These are phyloP conservation scores for Colletotrichum sp. DNA, from an alignment of 2,329 filamentous ascomycete genomes.

Conservation along the genomic window DNA sequence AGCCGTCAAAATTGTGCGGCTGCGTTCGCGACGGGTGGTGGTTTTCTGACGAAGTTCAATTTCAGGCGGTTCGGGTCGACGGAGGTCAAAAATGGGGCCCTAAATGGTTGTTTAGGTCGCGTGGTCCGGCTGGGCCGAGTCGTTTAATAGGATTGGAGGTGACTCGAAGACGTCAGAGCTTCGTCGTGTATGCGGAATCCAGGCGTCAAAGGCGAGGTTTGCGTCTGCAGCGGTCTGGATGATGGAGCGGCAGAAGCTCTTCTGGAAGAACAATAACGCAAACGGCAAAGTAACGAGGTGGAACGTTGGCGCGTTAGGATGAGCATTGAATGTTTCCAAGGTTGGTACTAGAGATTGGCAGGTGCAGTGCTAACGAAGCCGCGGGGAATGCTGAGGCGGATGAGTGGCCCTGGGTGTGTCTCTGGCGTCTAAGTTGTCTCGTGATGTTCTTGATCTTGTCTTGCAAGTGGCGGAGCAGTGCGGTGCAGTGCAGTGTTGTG, in stretches of 20 bases:
- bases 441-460: not conserved
- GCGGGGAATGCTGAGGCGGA: slow-evolving; percentile 5
- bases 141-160: not conserved
- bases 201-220: not conserved
- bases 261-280: slow-evolving; percentile 6
- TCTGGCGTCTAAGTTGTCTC: not conserved
- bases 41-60: not conserved
- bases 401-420: not conserved
- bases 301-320: slow-evolving; percentile 20
- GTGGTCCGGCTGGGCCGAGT: not conserved
- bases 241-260: not conserved
- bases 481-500: not conserved
- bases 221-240: not conserved
- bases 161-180: not conserved
- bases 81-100: not conserved
- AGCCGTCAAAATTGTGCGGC: not conserved
- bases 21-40: not conserved
- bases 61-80: not conserved
- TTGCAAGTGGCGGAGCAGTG: not conserved
- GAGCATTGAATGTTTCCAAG: slow-evolving; percentile 22
- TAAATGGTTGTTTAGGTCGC: not conserved
- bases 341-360: not conserved
- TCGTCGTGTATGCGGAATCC: not conserved
- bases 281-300: slow-evolving; percentile 15
- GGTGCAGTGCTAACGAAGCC: not conserved